These are phyloP conservation scores for Colletotrichum sp. DNA, from an alignment of 2,329 filamentous ascomycete genomes.

Conservation along the genomic window DNA sequence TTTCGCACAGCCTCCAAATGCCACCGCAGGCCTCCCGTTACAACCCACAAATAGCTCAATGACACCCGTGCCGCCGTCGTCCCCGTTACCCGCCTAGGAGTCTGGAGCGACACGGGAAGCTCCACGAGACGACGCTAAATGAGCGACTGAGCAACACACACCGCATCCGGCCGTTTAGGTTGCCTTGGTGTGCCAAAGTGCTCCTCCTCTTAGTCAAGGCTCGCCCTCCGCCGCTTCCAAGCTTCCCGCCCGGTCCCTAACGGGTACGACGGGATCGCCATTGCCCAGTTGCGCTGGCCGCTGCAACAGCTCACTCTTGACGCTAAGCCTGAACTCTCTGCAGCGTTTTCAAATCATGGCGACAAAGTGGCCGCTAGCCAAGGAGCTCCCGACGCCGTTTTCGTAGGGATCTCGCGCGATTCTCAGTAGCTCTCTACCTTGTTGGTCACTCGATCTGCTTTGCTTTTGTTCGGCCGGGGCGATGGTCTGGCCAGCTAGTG, in stretches of 20 bases:
- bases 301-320: neutral
- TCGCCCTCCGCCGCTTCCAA: neutral
- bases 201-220: neutral
- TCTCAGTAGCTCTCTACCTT: neutral
- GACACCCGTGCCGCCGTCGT: neutral
- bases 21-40: neutral
- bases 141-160: neutral
- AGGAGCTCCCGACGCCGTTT: neutral
- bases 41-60: neutral
- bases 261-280: neutral
- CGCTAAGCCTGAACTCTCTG: neutral
- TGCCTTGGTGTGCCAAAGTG: neutral
- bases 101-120: conserved; percentile 1
- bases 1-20: neutral
- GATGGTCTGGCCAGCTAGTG: conserved; percentile 1
- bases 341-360: conserved; percentile 4
- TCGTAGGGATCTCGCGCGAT: neutral
- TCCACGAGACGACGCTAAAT: neutral
- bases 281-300: neutral
- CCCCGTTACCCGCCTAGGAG: neutral
- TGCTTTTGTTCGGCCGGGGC: neutral
- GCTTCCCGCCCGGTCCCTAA: neutral
- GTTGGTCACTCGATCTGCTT: neutral
- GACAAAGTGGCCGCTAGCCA: conserved; percentile 2
- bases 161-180: neutral